Conservation (phyloP, 495 filamentous ascomycete species). For the Penicillium roqueforti region DNA sequence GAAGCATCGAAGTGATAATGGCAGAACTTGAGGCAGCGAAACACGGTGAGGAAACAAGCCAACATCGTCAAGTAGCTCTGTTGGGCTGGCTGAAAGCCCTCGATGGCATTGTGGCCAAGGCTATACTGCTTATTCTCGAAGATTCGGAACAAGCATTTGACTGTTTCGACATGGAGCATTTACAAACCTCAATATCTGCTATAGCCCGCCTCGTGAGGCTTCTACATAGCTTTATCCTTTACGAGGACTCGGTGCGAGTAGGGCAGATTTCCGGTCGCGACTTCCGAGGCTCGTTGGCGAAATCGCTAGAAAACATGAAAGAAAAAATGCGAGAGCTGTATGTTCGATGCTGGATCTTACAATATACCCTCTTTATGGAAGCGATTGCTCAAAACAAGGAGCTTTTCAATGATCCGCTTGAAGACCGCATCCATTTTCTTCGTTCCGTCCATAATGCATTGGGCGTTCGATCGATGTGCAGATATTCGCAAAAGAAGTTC, state of each 20-base stretch:
- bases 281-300: conserved; percentile 41
- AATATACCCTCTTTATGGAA: conserved; percentile 70
- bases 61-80: conserved; percentile 62
- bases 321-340: conserved; percentile 83
- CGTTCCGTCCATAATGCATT: conserved; percentile 76
- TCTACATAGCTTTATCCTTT: conserved; percentile 71
- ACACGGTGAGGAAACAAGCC: conserved; percentile 55
- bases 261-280: conserved; percentile 53
- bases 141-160: conserved; percentile 67
- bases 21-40: conserved; percentile 61
- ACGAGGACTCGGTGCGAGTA: conserved; percentile 75
- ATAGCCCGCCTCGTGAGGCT: conserved; percentile 63
- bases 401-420: conserved; percentile 57
- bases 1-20: conserved; percentile 77
- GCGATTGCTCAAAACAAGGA: conserved; percentile 62
- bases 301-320: conserved; percentile 52
- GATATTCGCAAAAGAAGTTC: conserved; percentile 77
- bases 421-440: conserved; percentile 69
- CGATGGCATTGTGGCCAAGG: conserved; percentile 66
- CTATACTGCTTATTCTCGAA: conserved; percentile 60
- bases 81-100: conserved; percentile 72
- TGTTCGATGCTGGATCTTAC: conserved; percentile 78
- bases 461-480: conserved; percentile 84
- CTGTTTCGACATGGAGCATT: conserved; percentile 73
- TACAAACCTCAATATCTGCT: conserved; percentile 64